These are phyloP conservation scores for Gonapodya sp. DNA, from an alignment of 192 early-diverging fungal species.

Conservation along the genomic window DNA sequence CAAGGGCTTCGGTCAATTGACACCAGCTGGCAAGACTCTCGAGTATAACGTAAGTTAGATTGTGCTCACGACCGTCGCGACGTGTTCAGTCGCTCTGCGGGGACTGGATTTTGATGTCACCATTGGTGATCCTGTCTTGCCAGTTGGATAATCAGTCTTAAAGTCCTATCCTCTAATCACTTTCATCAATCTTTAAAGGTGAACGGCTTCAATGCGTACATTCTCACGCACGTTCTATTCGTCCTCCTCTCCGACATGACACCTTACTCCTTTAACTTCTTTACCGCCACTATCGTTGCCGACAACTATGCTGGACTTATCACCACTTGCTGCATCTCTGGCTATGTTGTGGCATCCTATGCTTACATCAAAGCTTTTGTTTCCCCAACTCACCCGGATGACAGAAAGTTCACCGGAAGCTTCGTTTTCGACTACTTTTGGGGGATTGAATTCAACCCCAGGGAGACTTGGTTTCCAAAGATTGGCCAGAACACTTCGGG, in stretches of 20 bases:
- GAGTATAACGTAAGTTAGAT: constrained; percentile 54
- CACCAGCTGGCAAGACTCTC: constrained; percentile 61
- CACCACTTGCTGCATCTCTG: constrained; percentile 63
- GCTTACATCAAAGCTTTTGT: constrained; percentile 58
- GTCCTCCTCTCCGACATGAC: constrained; percentile 36
- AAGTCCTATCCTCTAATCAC: background rate
- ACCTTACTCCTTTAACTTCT: constrained; percentile 44
- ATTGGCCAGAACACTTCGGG: constrained; percentile 29
- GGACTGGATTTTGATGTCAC: too few relatives aligned
- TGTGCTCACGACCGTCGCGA: background rate
- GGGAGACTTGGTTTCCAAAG: constrained; percentile 15
- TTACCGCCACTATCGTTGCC: constrained; percentile 54
- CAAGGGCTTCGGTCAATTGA: constrained; percentile 67
- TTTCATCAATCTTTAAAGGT: constrained; percentile 30
- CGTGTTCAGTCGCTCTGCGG: background rate
- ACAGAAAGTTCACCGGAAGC: constrained; percentile 69
- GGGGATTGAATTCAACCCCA: constrained; percentile 78
- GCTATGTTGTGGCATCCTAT: constrained; percentile 66
- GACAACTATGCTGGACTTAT: constrained; percentile 67
- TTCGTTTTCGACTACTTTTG: constrained; percentile 65
- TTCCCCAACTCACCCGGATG: constrained; percentile 61
- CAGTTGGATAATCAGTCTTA: too few relatives aligned
- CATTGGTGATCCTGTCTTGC: too few relatives aligned
- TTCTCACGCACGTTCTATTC: constrained; percentile 58
- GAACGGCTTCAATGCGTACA: constrained; percentile 66